Conservation (phyloP, 2,329 filamentous ascomycete species). For the Alternaria ethzedia region DNA sequence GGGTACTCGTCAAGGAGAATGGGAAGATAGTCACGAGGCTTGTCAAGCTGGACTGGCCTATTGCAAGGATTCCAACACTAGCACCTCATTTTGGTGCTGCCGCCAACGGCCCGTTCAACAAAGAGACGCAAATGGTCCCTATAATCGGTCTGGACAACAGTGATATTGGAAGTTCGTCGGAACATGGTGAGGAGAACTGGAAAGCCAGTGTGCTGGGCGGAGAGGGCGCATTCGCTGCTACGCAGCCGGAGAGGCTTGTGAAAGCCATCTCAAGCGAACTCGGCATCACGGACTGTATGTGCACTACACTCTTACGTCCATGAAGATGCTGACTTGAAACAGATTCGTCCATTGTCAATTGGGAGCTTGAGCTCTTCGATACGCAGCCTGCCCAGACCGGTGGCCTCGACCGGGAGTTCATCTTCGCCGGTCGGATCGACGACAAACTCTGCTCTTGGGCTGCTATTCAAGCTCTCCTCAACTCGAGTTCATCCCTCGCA, state of each 20-base stretch:
- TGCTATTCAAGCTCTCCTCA: conserved; percentile 81
- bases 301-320: not conserved
- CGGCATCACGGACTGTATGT: conserved; percentile 67
- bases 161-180: conserved; percentile 51
- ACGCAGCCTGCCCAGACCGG: conserved; percentile 82
- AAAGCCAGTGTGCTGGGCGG: conserved; percentile 61
- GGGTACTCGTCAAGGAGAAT: conserved; percentile 80
- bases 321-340: not conserved
- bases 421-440: conserved; percentile 93
- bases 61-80: conserved; percentile 88
- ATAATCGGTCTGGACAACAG: conserved; percentile 88
- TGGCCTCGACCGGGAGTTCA: conserved; percentile 89
- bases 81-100: conserved; percentile 91
- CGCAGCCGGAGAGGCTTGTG: conserved; percentile 85
- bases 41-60: conserved; percentile 90
- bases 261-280: conserved; percentile 80
- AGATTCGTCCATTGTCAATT: conserved; percentile 80
- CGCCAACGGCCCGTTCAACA: conserved; percentile 71
- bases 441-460: conserved; percentile 98
- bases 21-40: conserved; percentile 82
- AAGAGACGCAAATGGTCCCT: conserved; percentile 91
- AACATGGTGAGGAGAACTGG: conserved; percentile 46
- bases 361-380: conserved; percentile 97
- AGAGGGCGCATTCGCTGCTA: conserved; percentile 75
- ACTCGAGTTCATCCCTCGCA: conserved; percentile 58